These are phyloP conservation scores for Ogataea hybrid DNA, from an alignment of 1,139 yeast genomes.

Conservation along the genomic window DNA sequence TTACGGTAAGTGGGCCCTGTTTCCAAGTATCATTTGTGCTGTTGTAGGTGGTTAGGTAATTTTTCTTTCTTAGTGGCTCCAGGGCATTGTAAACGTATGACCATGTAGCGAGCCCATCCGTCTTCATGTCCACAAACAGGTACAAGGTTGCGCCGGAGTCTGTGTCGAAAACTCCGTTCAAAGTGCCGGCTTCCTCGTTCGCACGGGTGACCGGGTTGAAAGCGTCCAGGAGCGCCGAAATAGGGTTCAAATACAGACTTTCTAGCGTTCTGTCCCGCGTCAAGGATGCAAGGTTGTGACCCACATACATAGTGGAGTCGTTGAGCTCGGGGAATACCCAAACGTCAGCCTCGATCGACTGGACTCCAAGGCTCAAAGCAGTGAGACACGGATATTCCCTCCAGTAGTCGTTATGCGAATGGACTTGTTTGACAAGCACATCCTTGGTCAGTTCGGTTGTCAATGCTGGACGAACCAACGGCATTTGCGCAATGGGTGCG, in stretches of 20 bases:
- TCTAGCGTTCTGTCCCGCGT: conserved; percentile 44
- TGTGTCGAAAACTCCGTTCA: conserved; percentile 42
- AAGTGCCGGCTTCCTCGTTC: conserved; percentile 7
- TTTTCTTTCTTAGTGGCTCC: conserved; percentile 33
- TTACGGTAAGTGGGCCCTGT: conserved; percentile 23
- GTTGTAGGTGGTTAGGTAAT: conserved; percentile 35
- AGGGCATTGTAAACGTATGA: conserved; percentile 35
- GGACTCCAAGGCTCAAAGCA: conserved; percentile 56
- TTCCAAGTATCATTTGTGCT: conserved; percentile 2
- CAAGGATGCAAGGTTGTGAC: conserved; percentile 53
- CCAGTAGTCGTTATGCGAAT: conserved; percentile 75
- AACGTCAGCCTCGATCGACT: conserved; percentile 65
- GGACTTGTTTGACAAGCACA: conserved; percentile 36
- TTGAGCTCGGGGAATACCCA: conserved; percentile 48
- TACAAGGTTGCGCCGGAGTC: conserved; percentile 37
- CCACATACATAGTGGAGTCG: conserved; percentile 53
- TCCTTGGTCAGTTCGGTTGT: conserved; percentile 23
- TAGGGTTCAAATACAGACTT: conserved; percentile 50
- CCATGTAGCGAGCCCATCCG: conserved; percentile 36
- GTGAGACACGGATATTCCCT: conserved; percentile 54
- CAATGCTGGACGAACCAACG: conserved; percentile 1
- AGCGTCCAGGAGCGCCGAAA: conserved; percentile 42
- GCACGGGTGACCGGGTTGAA: conserved; percentile 34
- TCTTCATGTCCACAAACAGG: conserved; percentile 45
- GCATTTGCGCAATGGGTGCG: neutral